These are phyloP conservation scores for Trametes meyenii DNA, from an alignment of 768 basidiomycete genomes.

Conservation along the genomic window DNA sequence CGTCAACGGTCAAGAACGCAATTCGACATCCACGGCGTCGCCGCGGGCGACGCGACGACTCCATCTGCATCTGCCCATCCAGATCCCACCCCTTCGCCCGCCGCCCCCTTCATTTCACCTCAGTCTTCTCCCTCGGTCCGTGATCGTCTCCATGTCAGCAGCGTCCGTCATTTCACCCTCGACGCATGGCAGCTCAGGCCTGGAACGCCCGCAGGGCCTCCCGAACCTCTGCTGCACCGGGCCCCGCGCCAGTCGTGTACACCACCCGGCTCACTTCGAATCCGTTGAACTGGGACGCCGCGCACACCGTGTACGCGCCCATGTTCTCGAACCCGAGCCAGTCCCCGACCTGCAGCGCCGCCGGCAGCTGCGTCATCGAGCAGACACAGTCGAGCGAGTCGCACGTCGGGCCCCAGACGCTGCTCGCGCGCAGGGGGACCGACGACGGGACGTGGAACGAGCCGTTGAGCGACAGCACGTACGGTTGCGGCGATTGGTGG, in stretches of 20 bases:
- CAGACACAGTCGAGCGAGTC: slow-evolving; percentile 96
- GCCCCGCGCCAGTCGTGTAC: slow-evolving; percentile 69
- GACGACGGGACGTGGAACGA: slow-evolving; percentile 58
- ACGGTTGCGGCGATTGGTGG: slow-evolving; percentile 79
- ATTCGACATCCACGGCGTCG: neutral
- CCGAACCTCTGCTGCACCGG: slow-evolving; percentile 54
- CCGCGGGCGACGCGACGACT: neutral
- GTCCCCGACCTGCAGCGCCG: slow-evolving; percentile 83
- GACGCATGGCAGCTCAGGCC: slow-evolving; percentile 10
- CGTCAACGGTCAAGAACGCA: slow-evolving; percentile 6
- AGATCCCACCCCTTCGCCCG: too few relatives aligned
- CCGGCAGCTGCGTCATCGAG: slow-evolving; percentile 61
- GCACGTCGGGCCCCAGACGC: slow-evolving; percentile 98
- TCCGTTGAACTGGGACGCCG: slow-evolving; percentile 94
- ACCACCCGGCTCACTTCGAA: slow-evolving; percentile 80
- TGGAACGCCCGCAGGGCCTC: slow-evolving; percentile 53
- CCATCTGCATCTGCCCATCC: neutral
- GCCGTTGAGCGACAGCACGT: slow-evolving; percentile 69
- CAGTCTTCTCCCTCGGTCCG: slow-evolving; percentile 1
- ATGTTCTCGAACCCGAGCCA: slow-evolving; percentile 98
- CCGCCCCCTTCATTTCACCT: neutral
- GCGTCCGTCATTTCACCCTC: neutral
- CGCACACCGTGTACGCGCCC: slow-evolving; percentile 99
- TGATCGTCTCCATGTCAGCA: slow-evolving; percentile 10
- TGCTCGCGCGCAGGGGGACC: slow-evolving; percentile 54